Base-by-base conservation (phyloP, 2,329 filamentous ascomycete genomes). In the Hypoxylon sp. region DNA sequence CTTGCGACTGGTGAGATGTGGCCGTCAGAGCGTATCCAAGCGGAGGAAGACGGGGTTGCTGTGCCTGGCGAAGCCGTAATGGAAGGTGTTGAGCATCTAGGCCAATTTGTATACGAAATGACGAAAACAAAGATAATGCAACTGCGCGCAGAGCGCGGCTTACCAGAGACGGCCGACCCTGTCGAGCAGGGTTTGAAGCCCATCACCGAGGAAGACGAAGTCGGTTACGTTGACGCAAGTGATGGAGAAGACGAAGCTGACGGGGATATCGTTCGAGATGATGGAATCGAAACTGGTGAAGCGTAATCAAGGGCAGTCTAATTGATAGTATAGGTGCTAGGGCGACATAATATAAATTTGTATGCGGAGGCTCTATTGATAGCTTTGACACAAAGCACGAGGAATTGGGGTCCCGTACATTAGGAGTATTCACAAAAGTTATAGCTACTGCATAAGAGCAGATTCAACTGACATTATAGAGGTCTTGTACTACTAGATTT, bases 41-140 rank as follows among this genome's bases (percentile, higher is more conserved):
- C 79, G 3, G 84, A 85, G 51, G 80, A 77, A 17, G 83, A 84
- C 8, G 84, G 84, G 17, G 83, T 84, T 5, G 77, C 83, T 5
- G 82, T 88, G 5, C 81, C 84, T 1, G 86, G 86, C 11, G 86
- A 88, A 74, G 91, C 90, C 0, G 85, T 89, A 19, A 98, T 99
- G 93, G 92, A 95, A 74, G 89, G 92, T 35, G 91, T 98, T 0
- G 95, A 99, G 83, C 96, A 99, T 82, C 81, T 99, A 37, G 96
- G 96, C 0, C 92, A 97, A 81, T 99, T 98, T 79, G 95, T 99
- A 22, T 97, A 89, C 78, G 93, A 99, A 80, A 99, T 99, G 94
- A 97, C 94, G 3, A 88, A 91, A 51, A 88, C 86, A 1, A 85
- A 81, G 75, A 71, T 87, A 37, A 80, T 83, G 75, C 84, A 88